phyloP scores from a whole-genome alignment of 140 eudicot species.

The Anethum foeniculum region DNA sequence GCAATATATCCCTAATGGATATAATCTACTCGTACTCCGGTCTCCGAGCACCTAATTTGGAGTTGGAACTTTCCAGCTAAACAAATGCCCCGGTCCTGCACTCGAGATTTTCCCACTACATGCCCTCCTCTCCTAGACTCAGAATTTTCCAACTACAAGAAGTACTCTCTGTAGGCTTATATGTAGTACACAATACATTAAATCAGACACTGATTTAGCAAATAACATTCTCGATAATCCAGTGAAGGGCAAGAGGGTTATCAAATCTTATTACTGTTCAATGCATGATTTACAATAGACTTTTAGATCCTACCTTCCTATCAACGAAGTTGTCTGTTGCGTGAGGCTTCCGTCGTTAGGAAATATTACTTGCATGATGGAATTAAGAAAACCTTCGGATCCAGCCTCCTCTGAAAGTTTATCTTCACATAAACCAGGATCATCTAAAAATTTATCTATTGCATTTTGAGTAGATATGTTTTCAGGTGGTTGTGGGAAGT shows the following conservation, averaged over 20 bases:
- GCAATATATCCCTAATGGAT: neutral
- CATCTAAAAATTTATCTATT: slow-evolving; percentile 80
- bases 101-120: neutral
- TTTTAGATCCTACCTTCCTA: slow-evolving; percentile 45
- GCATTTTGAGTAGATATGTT: slow-evolving; percentile 60
- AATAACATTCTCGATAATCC: neutral
- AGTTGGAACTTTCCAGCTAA: neutral
- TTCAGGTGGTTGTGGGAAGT: slow-evolving; percentile 91
- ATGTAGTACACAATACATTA: neutral
- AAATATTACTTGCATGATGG: slow-evolving; percentile 53
- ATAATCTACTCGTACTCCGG: neutral
- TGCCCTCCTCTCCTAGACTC: neutral
- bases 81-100: neutral
- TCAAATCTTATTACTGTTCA: neutral
- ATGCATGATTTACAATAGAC: neutral
- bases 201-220: neutral
- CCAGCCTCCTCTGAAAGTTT: slow-evolving; percentile 83
- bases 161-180: neutral
- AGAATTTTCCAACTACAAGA: neutral
- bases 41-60: neutral
- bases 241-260: neutral
- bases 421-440: slow-evolving; percentile 71
- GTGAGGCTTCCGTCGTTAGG: slow-evolving; percentile 37
- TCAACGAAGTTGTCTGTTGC: slow-evolving; percentile 35
- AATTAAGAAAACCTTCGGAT: slow-evolving; percentile 67